These are phyloP conservation scores for Taphrina confusa DNA, from an alignment of 1,139 yeast species.

Conservation along the genomic window DNA sequence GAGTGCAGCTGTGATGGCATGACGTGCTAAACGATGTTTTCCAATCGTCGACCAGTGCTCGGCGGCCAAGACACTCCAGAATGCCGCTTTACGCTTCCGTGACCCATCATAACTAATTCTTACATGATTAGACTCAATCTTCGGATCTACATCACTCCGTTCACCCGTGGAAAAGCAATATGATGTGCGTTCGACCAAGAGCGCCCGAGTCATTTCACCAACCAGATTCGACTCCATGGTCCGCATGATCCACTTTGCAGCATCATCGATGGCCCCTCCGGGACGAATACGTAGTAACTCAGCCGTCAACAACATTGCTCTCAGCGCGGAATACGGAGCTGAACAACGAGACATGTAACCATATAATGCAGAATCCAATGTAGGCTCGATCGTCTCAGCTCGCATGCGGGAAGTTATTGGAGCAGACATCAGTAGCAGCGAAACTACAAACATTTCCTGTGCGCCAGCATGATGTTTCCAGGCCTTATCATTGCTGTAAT, in stretches of 20 bases:
- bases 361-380: slow-evolving; percentile 65
- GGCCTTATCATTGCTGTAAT: slow-evolving; percentile 74
- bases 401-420: slow-evolving; percentile 63
- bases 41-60: slow-evolving; percentile 58
- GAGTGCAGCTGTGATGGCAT: slow-evolving; percentile 13
- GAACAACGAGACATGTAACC: slow-evolving; percentile 65
- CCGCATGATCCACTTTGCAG: slow-evolving; percentile 33
- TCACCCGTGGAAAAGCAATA: slow-evolving; percentile 37
- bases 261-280: slow-evolving; percentile 26
- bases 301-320: slow-evolving; percentile 46
- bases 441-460: slow-evolving; percentile 82
- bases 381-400: slow-evolving; percentile 63
- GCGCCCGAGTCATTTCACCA: slow-evolving; percentile 38
- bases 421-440: slow-evolving; percentile 68
- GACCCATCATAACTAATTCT: slow-evolving; percentile 39
- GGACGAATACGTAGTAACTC: slow-evolving; percentile 28
- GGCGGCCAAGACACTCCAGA: slow-evolving; percentile 78
- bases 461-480: slow-evolving; percentile 81
- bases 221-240: slow-evolving; percentile 23
- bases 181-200: slow-evolving; percentile 39
- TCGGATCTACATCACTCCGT: slow-evolving; percentile 23
- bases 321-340: slow-evolving; percentile 61
- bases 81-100: slow-evolving; percentile 68
- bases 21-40: slow-evolving; percentile 22
- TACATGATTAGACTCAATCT: not conserved